Base-by-base conservation (phyloP, 2,329 filamentous ascomycete species). In the Pestalotiopsis sp. region DNA sequence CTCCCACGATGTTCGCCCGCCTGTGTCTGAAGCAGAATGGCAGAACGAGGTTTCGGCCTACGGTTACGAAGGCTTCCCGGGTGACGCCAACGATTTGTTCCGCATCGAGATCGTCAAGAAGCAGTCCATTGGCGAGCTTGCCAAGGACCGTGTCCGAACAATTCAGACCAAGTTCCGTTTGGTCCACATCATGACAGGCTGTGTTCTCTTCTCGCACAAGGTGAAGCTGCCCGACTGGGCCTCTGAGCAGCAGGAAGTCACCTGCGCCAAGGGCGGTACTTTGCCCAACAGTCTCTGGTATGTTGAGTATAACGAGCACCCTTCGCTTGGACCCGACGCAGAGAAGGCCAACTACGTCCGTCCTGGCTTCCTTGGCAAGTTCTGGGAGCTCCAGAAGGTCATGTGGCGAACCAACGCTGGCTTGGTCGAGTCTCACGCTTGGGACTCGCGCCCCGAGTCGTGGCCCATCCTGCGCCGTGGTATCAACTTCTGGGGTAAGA, bases 321-420 rank as follows among this genome's bases (percentile, higher is more conserved):
- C 94, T 12, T 84, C 89, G 76, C 88, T 98, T 66, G 89, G 89
- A 25, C 86, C 87, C 2, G 87, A 91, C 72, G 91, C 94, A 14
- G 96, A 98, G 79, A 97, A 94, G 84, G 95, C 97, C 82, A 99
- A 98, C 84, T 99, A 99, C 83, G 90, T 89, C 76, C 91, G 95
- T 75, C 96, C 95, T 14, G 94, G 95, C 36, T 99, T 99, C 89
- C 91, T 99, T 71, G 94, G 94, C 77, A 99, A 99, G 81, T 99
- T 99, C 85, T 94, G 92, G 90, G 96, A 99, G 83, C 87, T 99
- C 59, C 95, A 99, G 79, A 91, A 93, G 81, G 96, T 99, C 72
- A 99, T 99, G 96, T 99, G 96, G 96, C 94, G 89, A 76, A 99
- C 96, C 45, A 99, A 99, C 78, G 96, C 96, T 39, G 96, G 96